phyloP scores from a whole-genome alignment of 192 early-diverging fungal genomes.

The Coemansia sp. region DNA sequence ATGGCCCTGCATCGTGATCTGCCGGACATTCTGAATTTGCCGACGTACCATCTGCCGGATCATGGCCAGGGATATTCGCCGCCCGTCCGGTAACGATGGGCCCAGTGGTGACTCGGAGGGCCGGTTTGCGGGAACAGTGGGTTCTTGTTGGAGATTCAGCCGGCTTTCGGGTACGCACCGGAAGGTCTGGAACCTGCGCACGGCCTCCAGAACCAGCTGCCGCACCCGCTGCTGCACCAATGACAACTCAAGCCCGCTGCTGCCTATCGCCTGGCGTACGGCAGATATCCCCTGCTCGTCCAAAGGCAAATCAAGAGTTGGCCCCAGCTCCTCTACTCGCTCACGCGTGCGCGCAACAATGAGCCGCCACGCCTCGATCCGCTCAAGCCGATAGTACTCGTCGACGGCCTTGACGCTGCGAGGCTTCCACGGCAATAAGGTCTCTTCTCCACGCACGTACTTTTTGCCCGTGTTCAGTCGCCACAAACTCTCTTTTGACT shows the following conservation, averaged over 20 bases:
- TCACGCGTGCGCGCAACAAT: slow-evolving; percentile 16
- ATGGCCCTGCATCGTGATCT: slow-evolving; percentile 20
- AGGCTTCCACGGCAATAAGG: slow-evolving; percentile 61
- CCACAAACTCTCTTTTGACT: slow-evolving; percentile 59
- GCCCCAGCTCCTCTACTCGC: slow-evolving; percentile 14
- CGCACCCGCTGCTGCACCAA: slow-evolving; percentile 9
- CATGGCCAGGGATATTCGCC: background rate
- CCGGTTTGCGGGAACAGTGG: background rate
- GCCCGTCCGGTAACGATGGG: background rate
- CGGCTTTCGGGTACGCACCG: slow-evolving; percentile 2
- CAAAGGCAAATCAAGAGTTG: background rate
- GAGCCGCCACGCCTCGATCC: slow-evolving; percentile 28
- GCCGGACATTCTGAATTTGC: background rate
- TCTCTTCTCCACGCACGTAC: slow-evolving; percentile 69
- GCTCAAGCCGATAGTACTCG: slow-evolving; percentile 38
- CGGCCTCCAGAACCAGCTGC: slow-evolving; percentile 9
- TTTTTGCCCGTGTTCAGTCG: slow-evolving; percentile 58
- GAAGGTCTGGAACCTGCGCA: slow-evolving; percentile 5
- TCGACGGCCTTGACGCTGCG: slow-evolving; percentile 60
- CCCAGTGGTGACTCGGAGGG: background rate
- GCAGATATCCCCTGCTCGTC: background rate
- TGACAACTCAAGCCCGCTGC: background rate
- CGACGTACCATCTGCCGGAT: slow-evolving; percentile 15
- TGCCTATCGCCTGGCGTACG: background rate
- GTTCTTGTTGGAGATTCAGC: slow-evolving; percentile 26